Evolutionary conservation across 208 protist species (phyloP).

Genomic region (Crithidia bombi): DNA sequence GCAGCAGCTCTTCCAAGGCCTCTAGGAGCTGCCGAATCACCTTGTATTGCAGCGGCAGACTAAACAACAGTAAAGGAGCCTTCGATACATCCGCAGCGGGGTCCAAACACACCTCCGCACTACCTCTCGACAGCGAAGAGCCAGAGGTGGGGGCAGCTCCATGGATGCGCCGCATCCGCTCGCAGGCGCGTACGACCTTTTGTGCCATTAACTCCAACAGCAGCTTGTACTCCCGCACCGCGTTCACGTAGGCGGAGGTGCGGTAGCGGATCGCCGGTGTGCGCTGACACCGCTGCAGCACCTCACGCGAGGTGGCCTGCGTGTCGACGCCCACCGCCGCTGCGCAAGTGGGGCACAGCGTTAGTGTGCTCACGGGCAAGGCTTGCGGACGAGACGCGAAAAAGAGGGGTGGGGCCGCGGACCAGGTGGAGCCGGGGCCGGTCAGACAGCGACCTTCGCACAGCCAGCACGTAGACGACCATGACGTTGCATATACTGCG

Average conservation of each 20-base stretch:
- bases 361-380: slow-evolving; percentile 30
- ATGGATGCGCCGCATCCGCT: slow-evolving; percentile 28
- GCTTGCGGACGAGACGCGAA: background rate
- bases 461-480: slow-evolving; percentile 44
- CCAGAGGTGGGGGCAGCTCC: background rate
- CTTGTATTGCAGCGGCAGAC: slow-evolving; percentile 28
- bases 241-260: slow-evolving; percentile 46
- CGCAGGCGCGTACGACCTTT: slow-evolving; percentile 29
- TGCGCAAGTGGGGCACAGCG: slow-evolving; percentile 51
- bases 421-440: slow-evolving; percentile 39
- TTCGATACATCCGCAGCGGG: background rate
- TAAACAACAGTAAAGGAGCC: slow-evolving; percentile 17
- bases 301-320: slow-evolving; percentile 19
- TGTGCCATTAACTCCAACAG: slow-evolving; percentile 45
- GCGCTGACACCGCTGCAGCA: slow-evolving; percentile 44
- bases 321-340: slow-evolving; percentile 27
- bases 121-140: too few species aligned
- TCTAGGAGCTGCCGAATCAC: slow-evolving; percentile 42
- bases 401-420: slow-evolving; percentile 29
- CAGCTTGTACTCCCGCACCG: slow-evolving; percentile 54
- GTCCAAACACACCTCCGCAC: background rate
- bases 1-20: slow-evolving; percentile 41
- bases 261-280: slow-evolving; percentile 37
- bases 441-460: slow-evolving; percentile 39
- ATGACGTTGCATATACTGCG: background rate